Base-by-base conservation (phyloP, 2,329 filamentous ascomycete genomes). In the Fusarium anguioides region DNA sequence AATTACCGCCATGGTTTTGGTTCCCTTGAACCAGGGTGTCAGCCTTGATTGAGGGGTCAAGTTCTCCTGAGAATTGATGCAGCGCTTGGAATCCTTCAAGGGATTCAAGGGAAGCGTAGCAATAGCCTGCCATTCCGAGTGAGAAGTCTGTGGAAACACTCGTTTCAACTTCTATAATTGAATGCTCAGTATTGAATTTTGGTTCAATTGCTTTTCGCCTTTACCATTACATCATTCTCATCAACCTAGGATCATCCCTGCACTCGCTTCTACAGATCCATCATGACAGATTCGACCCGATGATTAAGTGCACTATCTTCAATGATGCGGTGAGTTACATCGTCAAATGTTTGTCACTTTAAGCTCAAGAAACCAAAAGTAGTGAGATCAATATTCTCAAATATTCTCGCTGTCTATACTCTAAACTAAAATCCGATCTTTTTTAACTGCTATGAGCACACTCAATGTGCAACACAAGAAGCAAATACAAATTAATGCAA, bases 31-130 rank as follows among this genome's bases (percentile, higher is more conserved):
- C 42, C 47, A 47, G 60, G 53, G 35, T 55, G 37, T 53, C 64
- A 68, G 65, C 61, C 61, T 63, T 36, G 60, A 66, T 56, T 52
- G 65, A 60, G 65, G 56, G 39, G 53, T 40, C 14, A 24, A 31
- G 36, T 52, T 42, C 53, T 44, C 35, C 41, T 37, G 41, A 48
- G 29, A 41, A 24, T 31, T 33, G 15, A 33, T 31, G 21, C 10
- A 35, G 23, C n/a, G 31, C 20, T 37, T 20, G 35, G 10, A 20
- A 37, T 33, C 15, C 31, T 31, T 31, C 29, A 29, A n/a, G n/a
- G 24, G 24, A 26, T 26, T 26, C 24, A 9, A 33, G 7, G 29
- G 14, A 31, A 31, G 12, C 14, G 12, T 7, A 31, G 29, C 29
- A 31, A 15, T n/a, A n/a, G n/a, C 29, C 12, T 10, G 5, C 15